phyloP scores from a whole-genome alignment of 306 rosid species.

The Vigna radiata region DNA sequence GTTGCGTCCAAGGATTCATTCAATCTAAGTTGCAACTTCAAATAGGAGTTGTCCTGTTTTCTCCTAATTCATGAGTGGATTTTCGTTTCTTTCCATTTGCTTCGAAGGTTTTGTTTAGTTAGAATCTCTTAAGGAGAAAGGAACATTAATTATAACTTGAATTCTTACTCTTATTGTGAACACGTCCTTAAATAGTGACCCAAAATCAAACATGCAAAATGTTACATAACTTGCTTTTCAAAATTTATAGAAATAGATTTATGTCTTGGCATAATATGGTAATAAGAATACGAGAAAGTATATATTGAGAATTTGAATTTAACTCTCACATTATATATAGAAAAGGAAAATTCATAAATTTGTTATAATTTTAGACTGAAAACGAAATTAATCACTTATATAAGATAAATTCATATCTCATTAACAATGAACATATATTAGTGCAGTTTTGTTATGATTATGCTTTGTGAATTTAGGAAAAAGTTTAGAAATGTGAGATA shows the following conservation, averaged over 20 bases:
- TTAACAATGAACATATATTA: not conserved
- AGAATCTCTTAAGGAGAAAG: slow-evolving; percentile 4
- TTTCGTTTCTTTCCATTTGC: slow-evolving; percentile 8
- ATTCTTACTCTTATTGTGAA: slow-evolving; percentile 29
- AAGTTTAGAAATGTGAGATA: slow-evolving; percentile 15
- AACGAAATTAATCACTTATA: too few species aligned
- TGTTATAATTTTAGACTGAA: too few species aligned
- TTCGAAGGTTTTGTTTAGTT: slow-evolving; percentile 29
- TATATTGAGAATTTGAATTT: not conserved
- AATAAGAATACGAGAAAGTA: too few species aligned
- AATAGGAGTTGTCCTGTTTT: slow-evolving; percentile 10
- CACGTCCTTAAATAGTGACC: not conserved
- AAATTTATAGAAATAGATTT: not conserved
- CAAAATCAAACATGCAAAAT: not conserved
- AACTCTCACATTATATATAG: too few species aligned
- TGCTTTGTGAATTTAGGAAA: slow-evolving; percentile 11
- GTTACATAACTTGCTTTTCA: not conserved
- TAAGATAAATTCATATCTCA: too few species aligned
- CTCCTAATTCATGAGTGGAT: slow-evolving; percentile 43
- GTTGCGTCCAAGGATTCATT: slow-evolving; percentile 51
- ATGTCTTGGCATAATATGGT: not conserved
- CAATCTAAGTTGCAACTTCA: slow-evolving; percentile 35
- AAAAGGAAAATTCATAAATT: too few species aligned
- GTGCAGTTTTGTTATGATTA: not conserved
- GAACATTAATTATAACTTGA: not conserved